Evolutionary conservation across 805 yeast genomes (phyloP), one percentile per base, ranked within the genome.

Genomic region (Barnettozyma sp.): DNA sequence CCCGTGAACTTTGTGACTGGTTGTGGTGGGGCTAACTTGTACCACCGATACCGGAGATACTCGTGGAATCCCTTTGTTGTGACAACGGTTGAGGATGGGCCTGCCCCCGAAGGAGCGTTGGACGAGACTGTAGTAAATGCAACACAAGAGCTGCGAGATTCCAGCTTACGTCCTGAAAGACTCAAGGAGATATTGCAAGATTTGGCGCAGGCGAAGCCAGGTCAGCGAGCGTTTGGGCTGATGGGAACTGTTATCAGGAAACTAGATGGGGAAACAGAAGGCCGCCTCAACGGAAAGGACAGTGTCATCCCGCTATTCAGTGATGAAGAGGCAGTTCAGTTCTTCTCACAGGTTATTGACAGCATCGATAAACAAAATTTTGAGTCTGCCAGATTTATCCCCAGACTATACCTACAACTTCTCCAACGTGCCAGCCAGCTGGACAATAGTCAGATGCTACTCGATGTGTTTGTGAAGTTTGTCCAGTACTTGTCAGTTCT

Each of bases 331-430:
- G 33, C 39, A 5, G 27, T 29, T 15, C 27, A 24, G 5, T 22
- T 50, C 10, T 48, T 33, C 25, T 10, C 14, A 2, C 33, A 34
- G 15, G 48, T 45, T 18, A 24, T 43, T 19, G 34, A 24, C 4
- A 14, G 32, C 13, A 29, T 46, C 19, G 33, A 42, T 3, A 35
- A 17, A 8, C 43, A 42, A 7, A 50, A 46, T 34, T 50, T 42
- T 34, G 31, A 40, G 18, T 35, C 48, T 14, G 55, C 55, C 1
- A 35, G 53, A 13, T 50, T 50, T 23, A 32, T 50, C 5, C 55
- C 55, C 3, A 21, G 51, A 4, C n/a, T 50, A 13, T 50, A 48
- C 34, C 35, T 50, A 2, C 44, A 45, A n/a, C 33, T 48, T 26
- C 22, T 47, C n/a, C 33, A 34, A 12, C 15, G 28, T 7, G 41